A percentile compares a stretch with the other conserved stretches of the same genome.
phyloP scores from a whole-genome alignment of 805 yeast genomes.

The Candida orba region DNA sequence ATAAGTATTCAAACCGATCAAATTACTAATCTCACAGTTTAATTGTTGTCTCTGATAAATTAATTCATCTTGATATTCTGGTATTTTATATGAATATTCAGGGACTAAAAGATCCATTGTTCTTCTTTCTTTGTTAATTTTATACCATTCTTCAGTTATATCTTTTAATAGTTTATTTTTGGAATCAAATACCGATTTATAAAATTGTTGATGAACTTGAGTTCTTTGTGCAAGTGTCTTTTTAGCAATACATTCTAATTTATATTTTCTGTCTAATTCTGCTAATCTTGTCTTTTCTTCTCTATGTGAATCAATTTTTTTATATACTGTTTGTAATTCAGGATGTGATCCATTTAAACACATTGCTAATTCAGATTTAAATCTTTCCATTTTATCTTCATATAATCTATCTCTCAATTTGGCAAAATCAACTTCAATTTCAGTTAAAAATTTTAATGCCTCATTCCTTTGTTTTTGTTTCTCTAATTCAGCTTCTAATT shows the following conservation, averaged over 20 bases:
- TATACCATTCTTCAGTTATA: conserved; percentile 86
- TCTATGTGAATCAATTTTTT: conserved; percentile 64
- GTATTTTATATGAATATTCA: conserved; percentile 34
- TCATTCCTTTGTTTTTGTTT: conserved; percentile 42
- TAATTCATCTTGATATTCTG: conserved; percentile 37
- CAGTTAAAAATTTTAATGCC: conserved; percentile 68
- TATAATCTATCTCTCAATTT: conserved; percentile 74
- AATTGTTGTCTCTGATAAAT: conserved; percentile 61
- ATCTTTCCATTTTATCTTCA: conserved; percentile 70
- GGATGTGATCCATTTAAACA: conserved; percentile 91
- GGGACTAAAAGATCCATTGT: conserved; percentile 61
- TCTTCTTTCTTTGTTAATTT: conserved; percentile 81
- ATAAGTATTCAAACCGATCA: conserved; percentile 59
- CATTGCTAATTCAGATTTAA: conserved; percentile 78
- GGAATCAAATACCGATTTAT: conserved; percentile 58
- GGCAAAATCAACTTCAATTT: conserved; percentile 84
- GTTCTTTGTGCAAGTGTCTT: conserved; percentile 78
- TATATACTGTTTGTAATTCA: conserved; percentile 66
- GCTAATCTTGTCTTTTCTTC: conserved; percentile 58
- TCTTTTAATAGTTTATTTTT: conserved; percentile 57
- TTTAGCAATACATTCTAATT: conserved; percentile 65
- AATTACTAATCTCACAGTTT: conserved; percentile 61
- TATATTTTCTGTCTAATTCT: conserved; percentile 49
- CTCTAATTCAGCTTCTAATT: conserved; percentile 16
- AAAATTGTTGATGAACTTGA: conserved; percentile 75